Percentiles rank a stretch among this genome's conserved stretches.
Conservation (phyloP, 768 basidiomycete genomes). For the Lactarius hatsudake region DNA sequence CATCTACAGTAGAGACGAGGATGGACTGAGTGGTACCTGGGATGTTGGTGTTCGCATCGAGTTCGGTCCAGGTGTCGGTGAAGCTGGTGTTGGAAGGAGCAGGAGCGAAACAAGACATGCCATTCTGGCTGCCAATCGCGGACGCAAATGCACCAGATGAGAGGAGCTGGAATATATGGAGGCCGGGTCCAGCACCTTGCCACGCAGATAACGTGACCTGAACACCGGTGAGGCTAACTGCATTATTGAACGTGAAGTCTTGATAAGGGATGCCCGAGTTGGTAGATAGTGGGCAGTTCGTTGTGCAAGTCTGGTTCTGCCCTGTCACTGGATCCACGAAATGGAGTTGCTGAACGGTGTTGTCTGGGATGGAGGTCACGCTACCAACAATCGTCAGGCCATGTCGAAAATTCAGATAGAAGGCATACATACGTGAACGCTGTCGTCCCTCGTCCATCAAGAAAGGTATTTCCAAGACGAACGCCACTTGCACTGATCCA, state of each 20-base stretch:
- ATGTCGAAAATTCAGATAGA: conserved; percentile 1
- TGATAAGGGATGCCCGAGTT: conserved; percentile 81
- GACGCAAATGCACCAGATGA: conserved; percentile 91
- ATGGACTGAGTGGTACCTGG: conserved; percentile 78
- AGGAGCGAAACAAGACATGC: conserved; percentile 73
- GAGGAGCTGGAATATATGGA: conserved; percentile 89
- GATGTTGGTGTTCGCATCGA: conserved; percentile 66
- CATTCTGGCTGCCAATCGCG: conserved; percentile 57
- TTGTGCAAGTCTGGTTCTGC: conserved; percentile 72
- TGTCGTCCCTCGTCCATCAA: conserved; percentile 76
- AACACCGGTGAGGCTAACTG: conserved; percentile 77
- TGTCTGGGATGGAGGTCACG: conserved; percentile 86
- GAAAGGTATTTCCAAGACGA: conserved; percentile 90
- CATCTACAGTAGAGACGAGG: conserved; percentile 62
- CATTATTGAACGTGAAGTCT: conserved; percentile 80
- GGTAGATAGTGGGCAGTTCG: conserved; percentile 75
- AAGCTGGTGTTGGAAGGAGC: conserved; percentile 63
- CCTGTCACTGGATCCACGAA: conserved; percentile 77
- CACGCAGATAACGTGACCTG: conserved; percentile 79
- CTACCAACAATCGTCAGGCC: conserved; percentile 42
- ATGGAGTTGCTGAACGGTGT: conserved; percentile 69
- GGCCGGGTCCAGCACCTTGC: conserved; percentile 71
- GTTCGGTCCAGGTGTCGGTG: conserved; percentile 68
- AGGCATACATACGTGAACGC: conserved; percentile 67
- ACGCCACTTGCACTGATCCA: conserved; percentile 75